Percentiles rank a stretch among this genome's conserved stretches.
Conservation (phyloP, 768 basidiomycete genomes). For the Podaxis rugospora region DNA sequence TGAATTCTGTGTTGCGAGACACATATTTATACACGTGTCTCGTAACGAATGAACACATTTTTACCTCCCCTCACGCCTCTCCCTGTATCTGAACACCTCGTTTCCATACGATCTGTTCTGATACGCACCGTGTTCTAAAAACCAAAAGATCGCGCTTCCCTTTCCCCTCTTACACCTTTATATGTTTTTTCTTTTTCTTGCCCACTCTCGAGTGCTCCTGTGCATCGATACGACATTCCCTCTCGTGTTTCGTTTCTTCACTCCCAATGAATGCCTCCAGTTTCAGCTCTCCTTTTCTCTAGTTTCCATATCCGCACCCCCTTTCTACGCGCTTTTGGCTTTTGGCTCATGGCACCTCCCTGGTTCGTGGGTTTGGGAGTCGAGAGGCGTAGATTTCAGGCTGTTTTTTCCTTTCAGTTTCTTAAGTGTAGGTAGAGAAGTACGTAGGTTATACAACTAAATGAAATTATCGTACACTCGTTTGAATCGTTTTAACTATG, state of each 20-base stretch:
- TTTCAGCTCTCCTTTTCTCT: background rate
- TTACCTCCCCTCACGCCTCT: background rate
- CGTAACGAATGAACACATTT: background rate
- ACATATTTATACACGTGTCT: slow-evolving; percentile 2
- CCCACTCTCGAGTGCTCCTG: background rate
- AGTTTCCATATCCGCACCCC: background rate
- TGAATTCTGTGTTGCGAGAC: background rate
- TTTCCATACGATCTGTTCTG: background rate
- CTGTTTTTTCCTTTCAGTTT: background rate
- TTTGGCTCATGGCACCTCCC: background rate
- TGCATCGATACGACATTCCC: background rate
- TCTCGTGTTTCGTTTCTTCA: background rate
- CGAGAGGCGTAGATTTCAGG: background rate
- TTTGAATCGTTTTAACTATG: background rate
- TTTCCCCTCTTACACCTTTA: background rate
- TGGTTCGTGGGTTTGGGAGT: background rate
- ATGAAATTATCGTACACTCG: slow-evolving; percentile 4
- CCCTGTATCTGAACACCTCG: background rate
- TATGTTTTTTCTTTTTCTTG: background rate
- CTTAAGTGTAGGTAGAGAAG: slow-evolving; percentile 3
- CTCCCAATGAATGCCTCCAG: background rate
- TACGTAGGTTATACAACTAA: background rate
- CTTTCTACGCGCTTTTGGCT: background rate
- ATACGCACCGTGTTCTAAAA: background rate
- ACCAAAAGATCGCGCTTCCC: background rate